Evolutionary conservation across 768 basidiomycete species (phyloP).

Genomic region (Leccinellum albellum): DNA sequence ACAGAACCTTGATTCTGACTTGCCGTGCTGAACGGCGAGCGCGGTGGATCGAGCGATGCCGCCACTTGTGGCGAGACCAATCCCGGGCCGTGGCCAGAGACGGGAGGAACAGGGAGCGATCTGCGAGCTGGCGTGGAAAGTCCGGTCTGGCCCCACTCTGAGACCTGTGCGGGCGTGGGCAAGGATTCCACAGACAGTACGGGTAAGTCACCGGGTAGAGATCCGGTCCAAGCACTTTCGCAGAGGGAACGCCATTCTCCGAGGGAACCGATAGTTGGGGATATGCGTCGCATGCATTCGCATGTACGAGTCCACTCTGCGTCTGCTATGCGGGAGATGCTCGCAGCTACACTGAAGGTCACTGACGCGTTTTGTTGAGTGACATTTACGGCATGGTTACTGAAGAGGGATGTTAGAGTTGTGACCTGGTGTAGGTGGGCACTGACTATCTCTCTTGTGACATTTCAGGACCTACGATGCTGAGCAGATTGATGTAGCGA

Average conservation of each 20-base stretch:
- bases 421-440: neutral
- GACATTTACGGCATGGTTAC: conserved; percentile 63
- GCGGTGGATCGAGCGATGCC: conserved; percentile 21
- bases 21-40: conserved; percentile 17
- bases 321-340: conserved; percentile 68
- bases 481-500: conserved; percentile 72
- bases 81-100: conserved; percentile 8
- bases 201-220: conserved; percentile 31
- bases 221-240: conserved; percentile 69
- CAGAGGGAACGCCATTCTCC: conserved; percentile 72
- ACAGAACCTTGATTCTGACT: conserved; percentile 28
- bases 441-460: conserved; percentile 77
- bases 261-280: conserved; percentile 64
- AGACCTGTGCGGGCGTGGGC: neutral
- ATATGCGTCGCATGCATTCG: conserved; percentile 65
- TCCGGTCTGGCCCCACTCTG: conserved; percentile 30
- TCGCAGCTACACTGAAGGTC: conserved; percentile 60
- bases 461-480: conserved; percentile 69
- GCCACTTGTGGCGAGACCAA: conserved; percentile 4
- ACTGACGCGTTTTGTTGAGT: conserved; percentile 58
- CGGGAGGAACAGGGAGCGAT: conserved; percentile 22
- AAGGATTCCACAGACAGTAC: conserved; percentile 11
- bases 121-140: conserved; percentile 17
- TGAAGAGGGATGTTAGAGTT: conserved; percentile 47
- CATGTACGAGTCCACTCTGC: conserved; percentile 72